Evolutionary conservation across 139 green algal genomes (phyloP), one percentile per base, ranked within the genome.

Genomic region (Eudorina sp.): DNA sequence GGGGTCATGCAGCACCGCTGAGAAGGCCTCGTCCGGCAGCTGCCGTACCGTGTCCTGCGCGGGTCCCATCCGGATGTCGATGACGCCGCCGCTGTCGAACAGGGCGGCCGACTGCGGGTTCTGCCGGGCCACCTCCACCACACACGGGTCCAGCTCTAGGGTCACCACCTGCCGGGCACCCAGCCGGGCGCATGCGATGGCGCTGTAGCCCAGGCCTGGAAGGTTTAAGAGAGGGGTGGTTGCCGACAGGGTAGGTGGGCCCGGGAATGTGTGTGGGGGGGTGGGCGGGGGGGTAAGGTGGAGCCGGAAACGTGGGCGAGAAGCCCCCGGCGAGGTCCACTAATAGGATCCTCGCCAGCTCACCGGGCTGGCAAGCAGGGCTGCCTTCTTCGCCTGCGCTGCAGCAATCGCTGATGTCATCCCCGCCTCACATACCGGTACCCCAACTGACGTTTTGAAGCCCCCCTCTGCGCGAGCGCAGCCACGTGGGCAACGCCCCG

Each of bases 121-220:
- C 83, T 89, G 83, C 7, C 69, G 46, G 41, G 83, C 83, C 51
- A 89, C 51, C 70, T 89, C 84, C 70, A 89, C 40, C 48, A 89
- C 84, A n/a, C 21, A 46, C 3, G 70, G 53, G 40, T 89, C 53
- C 40, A 77, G 40, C 73, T 89, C 84, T 53, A 89, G 55, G n/a
- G 73, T 78, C 27, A 89, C 43, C 53, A 89, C 84, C 34, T 34
- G 51, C 23, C 36, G 36, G 19, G 84, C 84, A 8, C 84, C 84
- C 53, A 69, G 48, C 4, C 84, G 72, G 31, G 55, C 55, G 21
- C 31, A 48, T 21, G 84, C 84, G 27, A 84, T 77, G 53, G 84
- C 73, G 53, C 73, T 84, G 73, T 89, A 89, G 55, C 84, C 84
- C 43, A 89, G 84, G 53, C 84, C 84, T 58, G 40, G 0, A n/a